Base-by-base conservation (phyloP, 192 early-diverging fungal species). In the Coemansia sp. region DNA sequence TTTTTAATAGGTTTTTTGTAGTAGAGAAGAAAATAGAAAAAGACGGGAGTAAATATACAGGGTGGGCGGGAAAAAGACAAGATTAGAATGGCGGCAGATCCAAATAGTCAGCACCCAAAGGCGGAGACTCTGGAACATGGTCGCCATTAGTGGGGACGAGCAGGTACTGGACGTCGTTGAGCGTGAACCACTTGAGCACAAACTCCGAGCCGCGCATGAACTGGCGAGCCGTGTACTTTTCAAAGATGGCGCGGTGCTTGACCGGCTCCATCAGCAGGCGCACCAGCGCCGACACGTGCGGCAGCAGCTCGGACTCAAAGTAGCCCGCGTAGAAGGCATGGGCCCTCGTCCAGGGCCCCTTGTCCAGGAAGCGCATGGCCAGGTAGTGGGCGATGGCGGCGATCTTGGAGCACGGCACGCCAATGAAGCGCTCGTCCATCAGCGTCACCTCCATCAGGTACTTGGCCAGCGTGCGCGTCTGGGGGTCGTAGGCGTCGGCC, bases 361-460 rank as follows among this genome's bases (percentile, higher is more conserved):
- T 70, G 36, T 84, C 73, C 59, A 96, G 87, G 90, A 97, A 94
- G 64, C 85, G 82, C 46, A 93, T 85, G 0, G 96, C 91, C 12
- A 99, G 81, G 81, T 85, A 96, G 32, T 93, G 79, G 15, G 88
- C 82, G 1, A 94, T 89, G 8, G 90, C 94, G 15, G 96, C 94
- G 31, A 93, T 77, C 63, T 82, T 70, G 31, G 92, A 94, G 0
- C 94, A 91, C n/a, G 89, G 68, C 27, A 70, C 86, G 23, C 62
- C 60, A 41, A 99, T 75, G 62, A 97, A 92, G 32, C 86, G 83
- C 69, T 95, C 88, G 75, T 98, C 95, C 46, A 98, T 73, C n/a
- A 95, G 82, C 17, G 93, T 87, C 10, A 99, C 88, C 80, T 99
- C 97, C 93, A 98, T 92, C 58, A 98, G 85, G 64, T 96, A 99